Percentiles rank a stretch among this genome's conserved stretches.
Evolutionary conservation across 805 yeast species (phyloP).

Genomic region (Priceomyces castillae): DNA sequence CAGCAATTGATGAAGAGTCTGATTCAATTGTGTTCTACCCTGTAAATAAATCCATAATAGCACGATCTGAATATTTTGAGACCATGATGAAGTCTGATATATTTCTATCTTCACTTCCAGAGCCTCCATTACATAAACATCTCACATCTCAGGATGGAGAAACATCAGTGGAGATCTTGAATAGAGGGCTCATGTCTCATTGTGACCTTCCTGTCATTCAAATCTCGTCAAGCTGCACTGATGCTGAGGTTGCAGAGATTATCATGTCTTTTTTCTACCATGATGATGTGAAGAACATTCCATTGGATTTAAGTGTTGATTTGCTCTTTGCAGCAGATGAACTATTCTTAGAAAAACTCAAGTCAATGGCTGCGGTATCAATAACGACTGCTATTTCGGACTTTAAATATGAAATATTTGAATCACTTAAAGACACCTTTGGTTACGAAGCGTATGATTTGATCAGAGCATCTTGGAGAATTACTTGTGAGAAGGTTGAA

Average conservation of each 20-base stretch:
- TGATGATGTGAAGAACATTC: conserved; percentile 52
- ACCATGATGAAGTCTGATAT: conserved; percentile 56
- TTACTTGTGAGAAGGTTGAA: conserved; percentile 63
- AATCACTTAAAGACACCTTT: conserved; percentile 14
- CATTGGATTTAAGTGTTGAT: conserved; percentile 51
- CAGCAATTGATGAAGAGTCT: conserved; percentile 27
- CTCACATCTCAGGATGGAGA: conserved; percentile 2
- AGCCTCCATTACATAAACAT: conserved; percentile 13
- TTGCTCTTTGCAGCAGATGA: conserved; percentile 59
- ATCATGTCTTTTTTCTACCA: conserved; percentile 56
- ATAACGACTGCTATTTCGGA: conserved; percentile 32
- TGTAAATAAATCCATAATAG: conserved; percentile 58
- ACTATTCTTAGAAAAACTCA: conserved; percentile 58
- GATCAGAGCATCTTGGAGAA: conserved; percentile 64
- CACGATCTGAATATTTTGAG: conserved; percentile 61
- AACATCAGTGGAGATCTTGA: conserved; percentile 10
- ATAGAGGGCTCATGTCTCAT: conserved; percentile 10
- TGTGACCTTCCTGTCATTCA: conserved; percentile 14
- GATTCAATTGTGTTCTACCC: conserved; percentile 49
- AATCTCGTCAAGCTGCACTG: conserved; percentile 13
- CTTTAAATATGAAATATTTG: conserved; percentile 18
- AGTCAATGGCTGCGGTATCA: conserved; percentile 58
- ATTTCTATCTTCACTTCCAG: conserved; percentile 15
- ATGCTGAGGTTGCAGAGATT: conserved; percentile 42
- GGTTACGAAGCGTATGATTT: conserved; percentile 52